Evolutionary conservation across 495 filamentous ascomycete species (phyloP), one percentile per base, ranked within the genome.

Genomic region (Aspergillus panamensis): DNA sequence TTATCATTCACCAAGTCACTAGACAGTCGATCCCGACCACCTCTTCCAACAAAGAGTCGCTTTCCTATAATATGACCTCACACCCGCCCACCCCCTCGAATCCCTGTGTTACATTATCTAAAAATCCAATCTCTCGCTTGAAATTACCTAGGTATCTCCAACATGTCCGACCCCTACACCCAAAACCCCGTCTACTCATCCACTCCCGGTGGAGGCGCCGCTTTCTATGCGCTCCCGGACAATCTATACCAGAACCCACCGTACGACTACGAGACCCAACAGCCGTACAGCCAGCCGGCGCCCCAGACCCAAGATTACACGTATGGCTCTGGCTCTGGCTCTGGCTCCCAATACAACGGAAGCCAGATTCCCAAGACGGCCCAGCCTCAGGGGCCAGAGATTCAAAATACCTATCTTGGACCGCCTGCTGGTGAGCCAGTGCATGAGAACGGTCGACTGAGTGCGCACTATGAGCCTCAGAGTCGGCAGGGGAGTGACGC

Each of bases 401-500:
- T 17, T 4, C 57, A 48, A 29, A 43, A 53, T 16, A 42, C 35
- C 12, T 61, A 58, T 35, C 55, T 58, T 20, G 31, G 45, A 17
- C 62, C 48, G 10, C 8, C 50, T n/a, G 17, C n/a, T 37, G 13
- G 17, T 8, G n/a, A 33, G 13, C 21, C 29, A 16, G 16, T 9
- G 35, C 29, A 58, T 55, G 49, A 58, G 17, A 20, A 45, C 6
- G 47, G 32, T n/a, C 56, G 45, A 17, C 33, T 62, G 19, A 58
- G 55, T 37, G 51, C 61, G 17, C 48, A 62, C 16, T 59, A 62
- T 14, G 39, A 57, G 10, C 40, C 51, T 8, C 31, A 42, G 1
- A 19, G 17, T 6, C 39, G 48, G 4, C 52, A 37, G 43, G 64
- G 64, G 20, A 67, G 64, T 54, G 64, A 62, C 29, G 61, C 59